These are phyloP conservation scores for Chenopodium album DNA, from an alignment of 148 eudicot genomes.

Conservation along the genomic window DNA sequence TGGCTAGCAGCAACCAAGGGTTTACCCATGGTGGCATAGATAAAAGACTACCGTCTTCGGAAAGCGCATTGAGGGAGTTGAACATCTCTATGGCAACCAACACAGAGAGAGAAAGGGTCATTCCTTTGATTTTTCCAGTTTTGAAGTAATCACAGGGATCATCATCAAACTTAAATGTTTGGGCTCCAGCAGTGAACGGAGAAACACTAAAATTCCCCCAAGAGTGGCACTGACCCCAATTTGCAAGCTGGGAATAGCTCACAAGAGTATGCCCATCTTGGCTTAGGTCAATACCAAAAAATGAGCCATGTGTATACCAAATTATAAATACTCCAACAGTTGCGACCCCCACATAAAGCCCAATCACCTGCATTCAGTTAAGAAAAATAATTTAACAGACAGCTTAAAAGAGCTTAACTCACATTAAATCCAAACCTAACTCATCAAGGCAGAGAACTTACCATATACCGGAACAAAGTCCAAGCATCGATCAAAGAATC, in stretches of 20 bases:
- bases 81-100: constrained; percentile 83
- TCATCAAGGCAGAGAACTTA: constrained; percentile 25
- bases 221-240: constrained; percentile 69
- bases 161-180: constrained; percentile 45
- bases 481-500: constrained; percentile 83
- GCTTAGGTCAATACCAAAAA: constrained; percentile 67
- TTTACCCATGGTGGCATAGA: constrained; percentile 84
- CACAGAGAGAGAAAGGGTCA: constrained; percentile 77
- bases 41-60: constrained; percentile 67
- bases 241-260: constrained; percentile 61
- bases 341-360: constrained; percentile 66
- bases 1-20: constrained; percentile 67
- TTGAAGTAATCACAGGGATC: constrained; percentile 70
- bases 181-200: constrained; percentile 64
- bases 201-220: constrained; percentile 57
- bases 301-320: constrained; percentile 68
- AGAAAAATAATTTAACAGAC: constrained; percentile 2
- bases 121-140: constrained; percentile 68
- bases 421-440: not conserved
- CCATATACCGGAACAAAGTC: constrained; percentile 85
- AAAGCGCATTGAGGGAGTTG: constrained; percentile 71
- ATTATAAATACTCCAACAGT: constrained; percentile 68
- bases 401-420: not conserved
- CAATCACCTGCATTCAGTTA: constrained; percentile 52
- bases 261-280: constrained; percentile 66